A percentile compares a stretch with the other conserved stretches of the same genome.
These are phyloP conservation scores for Neurospora sp. DNA, from an alignment of 2,329 filamentous ascomycete species.

Conservation along the genomic window DNA sequence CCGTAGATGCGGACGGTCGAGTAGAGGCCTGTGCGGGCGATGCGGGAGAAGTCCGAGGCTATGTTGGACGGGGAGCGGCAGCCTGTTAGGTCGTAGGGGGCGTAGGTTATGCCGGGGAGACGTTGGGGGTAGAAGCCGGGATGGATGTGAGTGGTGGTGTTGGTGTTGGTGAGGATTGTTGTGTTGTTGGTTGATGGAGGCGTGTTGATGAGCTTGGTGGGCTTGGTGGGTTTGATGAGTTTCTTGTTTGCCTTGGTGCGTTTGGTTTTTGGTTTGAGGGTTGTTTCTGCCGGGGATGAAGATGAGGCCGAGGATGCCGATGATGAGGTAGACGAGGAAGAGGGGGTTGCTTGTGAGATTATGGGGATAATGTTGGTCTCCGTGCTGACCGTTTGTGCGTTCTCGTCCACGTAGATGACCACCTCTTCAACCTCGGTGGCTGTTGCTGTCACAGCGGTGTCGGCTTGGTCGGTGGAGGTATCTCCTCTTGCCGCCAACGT, in stretches of 20 bases:
- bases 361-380: constrained; percentile 27
- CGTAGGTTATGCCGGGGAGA: constrained; percentile 34
- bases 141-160: not conserved
- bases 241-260: not conserved
- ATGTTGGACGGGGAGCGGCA: constrained; percentile 62
- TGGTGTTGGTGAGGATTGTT: not conserved
- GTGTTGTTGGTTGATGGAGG: not conserved
- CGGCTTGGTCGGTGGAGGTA: constrained; percentile 18
- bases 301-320: not conserved
- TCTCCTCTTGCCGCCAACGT: not conserved
- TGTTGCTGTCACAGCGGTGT: constrained; percentile 27
- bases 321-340: not conserved
- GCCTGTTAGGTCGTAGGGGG: constrained; percentile 39
- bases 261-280: not conserved
- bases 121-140: not conserved
- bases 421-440: constrained; percentile 34
- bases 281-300: not conserved
- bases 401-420: constrained; percentile 50
- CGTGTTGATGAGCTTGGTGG: not conserved
- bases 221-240: not conserved
- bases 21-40: constrained; percentile 37
- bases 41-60: constrained; percentile 49
- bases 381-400: constrained; percentile 41
- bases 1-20: constrained; percentile 67
- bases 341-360: constrained; percentile 13